Evolutionary conservation across 805 yeast genomes (phyloP), one percentile per base, ranked within the genome.

Genomic region (Ogataea methylovora): DNA sequence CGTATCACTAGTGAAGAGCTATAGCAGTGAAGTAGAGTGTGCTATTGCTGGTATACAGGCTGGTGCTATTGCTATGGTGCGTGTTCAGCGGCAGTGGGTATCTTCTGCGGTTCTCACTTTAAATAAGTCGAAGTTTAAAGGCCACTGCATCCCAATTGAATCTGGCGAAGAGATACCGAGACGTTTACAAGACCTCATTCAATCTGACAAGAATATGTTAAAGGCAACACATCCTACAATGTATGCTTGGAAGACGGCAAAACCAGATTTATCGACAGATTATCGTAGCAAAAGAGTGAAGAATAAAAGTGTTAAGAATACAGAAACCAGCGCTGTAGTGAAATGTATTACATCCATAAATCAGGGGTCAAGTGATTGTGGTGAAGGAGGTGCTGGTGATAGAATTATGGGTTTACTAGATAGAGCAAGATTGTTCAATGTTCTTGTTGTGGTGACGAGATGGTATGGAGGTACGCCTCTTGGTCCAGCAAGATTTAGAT

Each of bases 391-490:
- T 1, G 82, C 88, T 0, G 94, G 92, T 0, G 51, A 63, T 12
- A 55, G 80, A 38, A 42, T 84, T 8, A 48, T 81, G 36, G 71
- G 73, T 9, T 49, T 82, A 4, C 42, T 83, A 14, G 74, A 72
- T 15, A 56, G 73, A 21, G 52, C 70, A 6, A 56, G 69, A 25
- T 35, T 76, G 10, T 54, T 66, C 4, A 78, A 81, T 48, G 69
- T 76, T 1, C 46, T 84, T 13, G 69, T 84, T 1, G 76, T 84
- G 19, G 92, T 81, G 0, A 72, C 84, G 0, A 52, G 95, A 39
- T 84, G 94, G 94, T 81, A 80, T 49, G 90, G 90, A 2, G 94
- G 94, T 0, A 65, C 67, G 0, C 84, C 83, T 4, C 50, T 84
- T 27, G 94, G 94, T 0, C 67, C 84, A 4, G 67, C 75, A 17